Evolutionary conservation across 2,329 filamentous ascomycete genomes (phyloP).

Genomic region (Colletotrichum magnum): DNA sequence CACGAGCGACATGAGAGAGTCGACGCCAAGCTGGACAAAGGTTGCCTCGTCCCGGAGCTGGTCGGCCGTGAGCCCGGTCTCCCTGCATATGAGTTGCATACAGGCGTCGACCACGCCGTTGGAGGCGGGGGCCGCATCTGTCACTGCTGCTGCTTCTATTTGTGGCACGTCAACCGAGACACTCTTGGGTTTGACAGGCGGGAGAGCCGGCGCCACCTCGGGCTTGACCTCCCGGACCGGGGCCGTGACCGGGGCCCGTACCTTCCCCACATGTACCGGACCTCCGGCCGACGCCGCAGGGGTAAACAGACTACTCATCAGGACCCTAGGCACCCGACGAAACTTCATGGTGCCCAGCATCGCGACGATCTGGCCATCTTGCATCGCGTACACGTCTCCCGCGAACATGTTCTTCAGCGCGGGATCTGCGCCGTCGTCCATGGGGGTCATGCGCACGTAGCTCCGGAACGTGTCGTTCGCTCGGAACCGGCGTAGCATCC

Average conservation of each 20-base stretch:
- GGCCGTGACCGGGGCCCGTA: background rate
- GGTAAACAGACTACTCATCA: conserved; percentile 14
- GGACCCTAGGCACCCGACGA: background rate
- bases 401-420: background rate
- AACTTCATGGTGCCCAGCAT: conserved; percentile 17
- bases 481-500: background rate
- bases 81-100: background rate
- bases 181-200: background rate
- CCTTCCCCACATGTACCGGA: background rate
- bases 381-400: conserved; percentile 9
- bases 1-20: conserved; percentile 16
- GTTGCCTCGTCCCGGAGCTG: background rate
- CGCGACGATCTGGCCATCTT: background rate
- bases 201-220: background rate
- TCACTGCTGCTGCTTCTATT: background rate
- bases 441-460: conserved; percentile 13
- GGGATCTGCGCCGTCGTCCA: background rate
- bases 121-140: background rate
- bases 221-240: background rate
- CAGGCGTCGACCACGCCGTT: background rate
- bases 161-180: background rate
- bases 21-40: conserved; percentile 16
- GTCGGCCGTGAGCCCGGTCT: background rate
- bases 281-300: conserved; percentile 1
- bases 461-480: background rate